phyloP scores from a whole-genome alignment of 805 yeast genomes.

The Lipomyces yamanashiensis region DNA sequence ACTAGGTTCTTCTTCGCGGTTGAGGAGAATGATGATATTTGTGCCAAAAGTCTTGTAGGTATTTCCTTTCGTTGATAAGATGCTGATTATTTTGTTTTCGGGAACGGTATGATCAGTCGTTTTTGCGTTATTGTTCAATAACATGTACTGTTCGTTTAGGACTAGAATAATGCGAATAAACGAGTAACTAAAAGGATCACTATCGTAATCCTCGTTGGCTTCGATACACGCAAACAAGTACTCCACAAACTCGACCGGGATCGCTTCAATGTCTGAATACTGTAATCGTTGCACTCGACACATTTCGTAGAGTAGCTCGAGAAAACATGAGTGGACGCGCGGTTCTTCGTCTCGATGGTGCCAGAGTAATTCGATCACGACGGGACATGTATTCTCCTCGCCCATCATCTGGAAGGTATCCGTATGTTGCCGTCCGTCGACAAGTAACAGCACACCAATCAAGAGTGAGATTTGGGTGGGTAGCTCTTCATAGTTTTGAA shows the following conservation, averaged over 20 bases:
- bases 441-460: conserved; percentile 51
- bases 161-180: conserved; percentile 73
- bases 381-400: conserved; percentile 58
- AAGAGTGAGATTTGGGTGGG: conserved; percentile 47
- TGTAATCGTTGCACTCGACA: conserved; percentile 57
- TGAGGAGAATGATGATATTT: conserved; percentile 72
- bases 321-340: conserved; percentile 51
- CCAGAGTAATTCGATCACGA: conserved; percentile 52
- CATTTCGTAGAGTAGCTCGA: conserved; percentile 61
- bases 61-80: conserved; percentile 53
- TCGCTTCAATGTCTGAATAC: conserved; percentile 48
- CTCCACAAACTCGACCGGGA: conserved; percentile 54
- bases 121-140: conserved; percentile 46
- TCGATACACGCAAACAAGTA: conserved; percentile 56
- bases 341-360: conserved; percentile 10
- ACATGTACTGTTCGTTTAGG: conserved; percentile 87
- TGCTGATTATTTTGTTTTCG: conserved; percentile 59
- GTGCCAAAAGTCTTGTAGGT: conserved; percentile 64
- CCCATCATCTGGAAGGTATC: conserved; percentile 53
- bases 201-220: conserved; percentile 43
- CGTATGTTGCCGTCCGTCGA: conserved; percentile 53
- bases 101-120: conserved; percentile 1
- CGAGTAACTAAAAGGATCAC: conserved; percentile 65
- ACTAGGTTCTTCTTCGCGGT: conserved; percentile 67
- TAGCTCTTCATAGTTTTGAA: conserved; percentile 32